phyloP scores from a whole-genome alignment of 176 grass and related monocot species.

The Triticum urartu region DNA sequence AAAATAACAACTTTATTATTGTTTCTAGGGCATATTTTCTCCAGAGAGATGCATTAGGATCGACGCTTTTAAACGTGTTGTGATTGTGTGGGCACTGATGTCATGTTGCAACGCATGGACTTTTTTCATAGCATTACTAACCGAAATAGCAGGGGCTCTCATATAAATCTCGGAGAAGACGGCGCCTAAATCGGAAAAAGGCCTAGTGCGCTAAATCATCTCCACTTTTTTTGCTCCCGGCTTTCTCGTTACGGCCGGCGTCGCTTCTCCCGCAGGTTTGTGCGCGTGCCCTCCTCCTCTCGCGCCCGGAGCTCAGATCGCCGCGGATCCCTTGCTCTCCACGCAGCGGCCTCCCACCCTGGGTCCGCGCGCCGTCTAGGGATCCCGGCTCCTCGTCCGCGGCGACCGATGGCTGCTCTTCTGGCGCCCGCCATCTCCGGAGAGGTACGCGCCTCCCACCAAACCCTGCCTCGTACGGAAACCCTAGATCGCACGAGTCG shows the following conservation, averaged over 20 bases:
- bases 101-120: too few relatives aligned
- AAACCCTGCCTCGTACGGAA: not conserved
- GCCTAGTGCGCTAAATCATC: not conserved
- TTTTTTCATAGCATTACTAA: not conserved
- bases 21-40: too few relatives aligned
- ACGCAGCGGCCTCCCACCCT: not conserved
- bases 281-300: not conserved
- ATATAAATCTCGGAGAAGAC: not conserved
- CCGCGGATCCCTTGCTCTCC: conserved; percentile 23
- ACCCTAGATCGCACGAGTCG: conserved; percentile 10
- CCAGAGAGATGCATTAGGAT: too few relatives aligned
- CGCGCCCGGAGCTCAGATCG: conserved; percentile 16
- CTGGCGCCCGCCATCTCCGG: conserved; percentile 52
- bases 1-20: too few relatives aligned
- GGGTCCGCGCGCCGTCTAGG: not conserved
- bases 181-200: not conserved
- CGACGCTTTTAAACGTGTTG: too few relatives aligned
- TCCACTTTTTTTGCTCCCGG: conserved; percentile 16
- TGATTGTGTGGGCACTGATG: too few relatives aligned
- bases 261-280: not conserved
- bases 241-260: conserved; percentile 21
- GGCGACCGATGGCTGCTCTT: conserved; percentile 41
- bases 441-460: conserved; percentile 37
- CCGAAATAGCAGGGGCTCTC: not conserved
- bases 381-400: not conserved